Base-by-base conservation (phyloP, 2,329 filamentous ascomycete genomes). In the Diaporthe sp. region DNA sequence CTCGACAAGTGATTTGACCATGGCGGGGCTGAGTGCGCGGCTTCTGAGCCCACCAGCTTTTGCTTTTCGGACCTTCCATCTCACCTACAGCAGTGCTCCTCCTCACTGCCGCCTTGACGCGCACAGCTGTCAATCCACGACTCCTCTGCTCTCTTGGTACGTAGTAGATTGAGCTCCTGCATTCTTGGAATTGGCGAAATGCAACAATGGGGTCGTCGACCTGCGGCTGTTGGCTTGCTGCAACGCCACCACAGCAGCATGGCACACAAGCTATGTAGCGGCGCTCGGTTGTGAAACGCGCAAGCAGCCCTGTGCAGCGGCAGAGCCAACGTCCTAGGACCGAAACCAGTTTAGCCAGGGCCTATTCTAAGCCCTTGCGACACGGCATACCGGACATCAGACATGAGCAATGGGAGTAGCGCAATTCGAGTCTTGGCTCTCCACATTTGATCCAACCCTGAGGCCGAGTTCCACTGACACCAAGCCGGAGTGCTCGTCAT, bases 11-110 rank as follows among this genome's bases (percentile, higher is more conserved):
- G 74, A 64, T 66, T 55, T 75, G 74, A 47, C 61, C 47, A 45
- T 52, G 58, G 74, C 74, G 74, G 71, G 74, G 47, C 71, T n/a
- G 42, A 64, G 35, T 70, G 52, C 61, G 74, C 70, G 71, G 71
- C 54, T 66, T 42, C 33, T 71, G 35, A 50, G 47, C 54, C 52
- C 64, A 61, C 50, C 38, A 28, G 15, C 38, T 60, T 54, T 54
- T 47, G 38, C 33, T 35, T 28, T 17, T 55, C 61, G 68, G 50
- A 45, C 54, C 30, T 25, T n/a, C 15, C 67, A 67, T 25, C 28
- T n/a, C 42, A 57, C 28, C 17, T 54, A 28, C n/a, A 28, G 52
- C 42, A 70, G n/a, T n/a, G n/a, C n/a, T n/a, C n/a, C n/a, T n/a
- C 40, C 52, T 47, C 35, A 25, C 28, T 54, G 64, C 64, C 64